Evolutionary conservation across 2,329 filamentous ascomycete genomes (phyloP).

Genomic region (Colletotrichum destructivum): DNA sequence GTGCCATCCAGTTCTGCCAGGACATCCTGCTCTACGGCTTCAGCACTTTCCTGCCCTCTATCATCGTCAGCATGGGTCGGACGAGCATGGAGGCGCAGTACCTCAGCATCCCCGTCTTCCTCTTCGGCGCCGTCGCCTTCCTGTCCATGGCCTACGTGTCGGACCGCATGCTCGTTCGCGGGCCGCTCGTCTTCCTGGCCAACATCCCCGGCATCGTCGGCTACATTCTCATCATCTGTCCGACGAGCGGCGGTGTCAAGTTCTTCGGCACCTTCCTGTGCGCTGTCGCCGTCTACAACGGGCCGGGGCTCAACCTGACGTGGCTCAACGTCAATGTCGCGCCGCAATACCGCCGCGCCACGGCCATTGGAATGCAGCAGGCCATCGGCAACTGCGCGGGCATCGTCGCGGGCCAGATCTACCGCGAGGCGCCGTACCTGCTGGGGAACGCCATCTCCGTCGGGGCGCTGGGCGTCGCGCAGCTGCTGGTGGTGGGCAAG

Average conservation of each 20-base stretch:
- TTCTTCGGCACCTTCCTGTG: slow-evolving; percentile 66
- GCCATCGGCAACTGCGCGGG: slow-evolving; percentile 60
- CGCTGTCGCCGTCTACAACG: slow-evolving; percentile 63
- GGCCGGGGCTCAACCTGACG: slow-evolving; percentile 62
- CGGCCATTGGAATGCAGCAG: slow-evolving; percentile 58
- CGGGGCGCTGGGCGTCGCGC: slow-evolving; percentile 48
- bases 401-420: slow-evolving; percentile 58
- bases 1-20: slow-evolving; percentile 65
- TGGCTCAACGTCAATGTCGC: slow-evolving; percentile 64
- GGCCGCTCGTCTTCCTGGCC: slow-evolving; percentile 68
- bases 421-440: slow-evolving; percentile 51
- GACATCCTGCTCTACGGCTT: slow-evolving; percentile 71
- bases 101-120: slow-evolving; percentile 70
- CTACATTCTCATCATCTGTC: slow-evolving; percentile 63
- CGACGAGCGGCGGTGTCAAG: slow-evolving; percentile 63
- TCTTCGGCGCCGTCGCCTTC: slow-evolving; percentile 63
- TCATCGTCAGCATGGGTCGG: slow-evolving; percentile 68
- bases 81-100: slow-evolving; percentile 65
- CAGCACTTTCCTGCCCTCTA: slow-evolving; percentile 70
- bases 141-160: slow-evolving; percentile 62
- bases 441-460: slow-evolving; percentile 49
- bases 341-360: slow-evolving; percentile 62
- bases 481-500: slow-evolving; percentile 55
- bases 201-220: slow-evolving; percentile 65
- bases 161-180: slow-evolving; percentile 56